phyloP scores from a whole-genome alignment of 768 basidiomycete species.

The Cyclocybe aegerita region DNA sequence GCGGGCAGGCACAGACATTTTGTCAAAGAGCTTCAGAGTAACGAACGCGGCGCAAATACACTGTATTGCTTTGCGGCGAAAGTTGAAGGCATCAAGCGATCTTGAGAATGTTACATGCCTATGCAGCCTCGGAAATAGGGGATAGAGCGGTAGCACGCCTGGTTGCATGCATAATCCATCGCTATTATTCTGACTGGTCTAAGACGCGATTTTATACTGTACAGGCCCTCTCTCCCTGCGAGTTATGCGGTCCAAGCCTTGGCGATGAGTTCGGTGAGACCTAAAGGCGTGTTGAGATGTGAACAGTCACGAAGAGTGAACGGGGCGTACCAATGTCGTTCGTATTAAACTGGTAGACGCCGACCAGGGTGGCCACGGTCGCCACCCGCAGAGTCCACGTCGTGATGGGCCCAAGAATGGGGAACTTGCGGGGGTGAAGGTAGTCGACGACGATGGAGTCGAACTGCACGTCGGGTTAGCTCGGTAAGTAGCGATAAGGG shows the following conservation, averaged over 20 bases:
- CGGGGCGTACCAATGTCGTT: conserved; percentile 86
- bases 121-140: too few relatives aligned
- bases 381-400: conserved; percentile 78
- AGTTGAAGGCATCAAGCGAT: too few relatives aligned
- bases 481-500: background rate
- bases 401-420: conserved; percentile 63
- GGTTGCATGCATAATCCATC: too few relatives aligned
- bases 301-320: background rate
- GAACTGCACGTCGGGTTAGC: conserved; percentile 46
- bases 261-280: conserved; percentile 81
- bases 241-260: conserved; percentile 78
- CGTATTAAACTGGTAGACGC: conserved; percentile 98
- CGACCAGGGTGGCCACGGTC: conserved; percentile 82
- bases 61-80: too few relatives aligned
- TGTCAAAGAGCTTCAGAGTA: too few relatives aligned
- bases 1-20: too few relatives aligned
- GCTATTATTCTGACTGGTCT: too few relatives aligned
- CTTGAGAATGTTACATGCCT: too few relatives aligned
- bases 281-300: conserved; percentile 36
- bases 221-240: too few relatives aligned
- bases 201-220: too few relatives aligned
- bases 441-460: conserved; percentile 84
- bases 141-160: too few relatives aligned
- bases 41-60: too few relatives aligned
- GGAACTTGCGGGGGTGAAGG: conserved; percentile 91